These are phyloP conservation scores for Calendula officinalis DNA, from an alignment of 129 eudicot species.

Conservation along the genomic window DNA sequence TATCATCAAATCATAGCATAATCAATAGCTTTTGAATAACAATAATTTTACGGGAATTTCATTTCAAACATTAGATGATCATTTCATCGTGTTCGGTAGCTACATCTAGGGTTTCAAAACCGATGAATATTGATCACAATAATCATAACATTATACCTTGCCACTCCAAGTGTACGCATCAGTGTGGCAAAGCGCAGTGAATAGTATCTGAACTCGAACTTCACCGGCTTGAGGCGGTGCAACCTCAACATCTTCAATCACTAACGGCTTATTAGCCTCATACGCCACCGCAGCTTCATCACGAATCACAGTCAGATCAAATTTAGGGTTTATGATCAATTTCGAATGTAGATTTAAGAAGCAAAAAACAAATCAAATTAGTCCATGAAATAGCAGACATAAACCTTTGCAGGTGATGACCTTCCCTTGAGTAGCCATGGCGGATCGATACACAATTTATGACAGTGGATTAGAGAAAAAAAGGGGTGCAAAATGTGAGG, in stretches of 20 bases:
- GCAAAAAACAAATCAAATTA: background rate
- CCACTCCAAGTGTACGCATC: conserved; percentile 98
- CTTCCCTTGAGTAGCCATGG: conserved; percentile 91
- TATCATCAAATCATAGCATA: conserved; percentile 6
- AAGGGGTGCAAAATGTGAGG: conserved; percentile 9
- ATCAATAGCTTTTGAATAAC: background rate
- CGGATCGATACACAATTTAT: conserved; percentile 3
- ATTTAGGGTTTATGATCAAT: conserved; percentile 1
- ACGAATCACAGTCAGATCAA: conserved; percentile 20
- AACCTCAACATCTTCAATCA: conserved; percentile 90
- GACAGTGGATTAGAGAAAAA: conserved; percentile 12
- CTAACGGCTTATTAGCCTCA: conserved; percentile 85
- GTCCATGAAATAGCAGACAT: background rate
- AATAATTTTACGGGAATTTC: background rate
- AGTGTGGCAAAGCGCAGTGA: conserved; percentile 94
- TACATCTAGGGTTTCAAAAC: conserved; percentile 4
- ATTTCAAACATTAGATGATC: background rate
- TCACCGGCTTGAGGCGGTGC: conserved; percentile 98
- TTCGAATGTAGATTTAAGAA: conserved; percentile 1
- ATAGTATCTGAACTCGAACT: conserved; percentile 75
- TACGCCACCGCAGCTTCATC: conserved; percentile 91
- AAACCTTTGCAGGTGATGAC: conserved; percentile 96
- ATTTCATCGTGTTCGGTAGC: background rate
- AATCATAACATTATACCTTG: conserved; percentile 43
- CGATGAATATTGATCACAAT: background rate